Evolutionary conservation across 306 rosid species (phyloP).

Genomic region (Lotus japonicus): DNA sequence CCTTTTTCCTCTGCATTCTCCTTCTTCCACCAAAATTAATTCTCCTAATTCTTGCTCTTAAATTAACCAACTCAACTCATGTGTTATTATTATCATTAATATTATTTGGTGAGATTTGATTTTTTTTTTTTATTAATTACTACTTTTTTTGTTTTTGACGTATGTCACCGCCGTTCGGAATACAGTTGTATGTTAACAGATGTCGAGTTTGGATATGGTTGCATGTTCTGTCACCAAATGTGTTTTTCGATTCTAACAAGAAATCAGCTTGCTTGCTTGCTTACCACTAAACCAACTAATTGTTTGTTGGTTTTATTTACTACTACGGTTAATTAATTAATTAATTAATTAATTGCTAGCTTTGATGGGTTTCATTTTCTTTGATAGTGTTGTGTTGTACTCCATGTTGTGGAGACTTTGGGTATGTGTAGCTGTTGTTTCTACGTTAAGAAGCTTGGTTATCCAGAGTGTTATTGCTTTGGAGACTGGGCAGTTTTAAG

Average conservation of each 20-base stretch:
- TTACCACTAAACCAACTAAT: no score
- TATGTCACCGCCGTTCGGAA: no score
- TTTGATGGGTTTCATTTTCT: not conserved
- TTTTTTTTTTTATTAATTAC: not conserved
- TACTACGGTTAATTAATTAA: not conserved
- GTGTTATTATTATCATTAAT: no score
- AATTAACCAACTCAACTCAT: no score
- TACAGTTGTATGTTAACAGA: no score
- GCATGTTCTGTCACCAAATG: no score
- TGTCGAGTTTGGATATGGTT: no score
- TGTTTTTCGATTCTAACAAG: no score
- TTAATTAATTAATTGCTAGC: not conserved
- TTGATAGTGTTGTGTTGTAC: not conserved
- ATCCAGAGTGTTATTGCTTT: not conserved
- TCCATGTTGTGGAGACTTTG: not conserved
- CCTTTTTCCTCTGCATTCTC: constrained; percentile 79
- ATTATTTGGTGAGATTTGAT: not conserved
- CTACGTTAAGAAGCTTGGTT: constrained; percentile 1
- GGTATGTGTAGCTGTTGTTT: not conserved
- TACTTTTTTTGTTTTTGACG: no score
- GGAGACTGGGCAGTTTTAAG: no score
- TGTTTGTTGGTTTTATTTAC: not conserved
- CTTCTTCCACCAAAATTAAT: constrained; percentile 13
- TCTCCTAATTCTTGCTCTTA: not conserved
- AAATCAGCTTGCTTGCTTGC: no score